Evolutionary conservation across 345 rosid species (phyloP), one percentile per base, ranked within the genome.

Genomic region (Balakata baccata): DNA sequence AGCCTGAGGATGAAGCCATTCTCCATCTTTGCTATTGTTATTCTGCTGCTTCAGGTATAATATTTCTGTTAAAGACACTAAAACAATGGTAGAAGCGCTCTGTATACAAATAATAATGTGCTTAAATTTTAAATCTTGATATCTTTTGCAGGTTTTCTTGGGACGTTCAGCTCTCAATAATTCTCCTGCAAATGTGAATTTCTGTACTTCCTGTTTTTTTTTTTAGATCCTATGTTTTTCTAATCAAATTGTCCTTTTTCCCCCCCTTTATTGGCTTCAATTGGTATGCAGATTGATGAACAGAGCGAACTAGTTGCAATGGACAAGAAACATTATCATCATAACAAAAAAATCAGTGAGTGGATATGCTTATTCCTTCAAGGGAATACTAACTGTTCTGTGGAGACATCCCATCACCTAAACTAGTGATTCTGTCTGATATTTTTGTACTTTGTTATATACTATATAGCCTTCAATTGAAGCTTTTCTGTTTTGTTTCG

Each of bases 271-370:
- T 34, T 34, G 4, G 12, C 12, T 12, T 11, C 45, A 2, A 22
- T 72, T 56, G 17, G 68, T 52, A 37, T 52, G 57, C 54, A 81
- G 84, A 29, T 54, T 61, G 81, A 74, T 67, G 84, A 54, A 73
- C 72, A 11, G 54, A 69, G 76, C 45, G 73, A 65, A 25, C 51
- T 3, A 0, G 57, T 75, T 11, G 78, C 68, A 66, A 51, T 75
- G 11, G 72, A 70, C 70, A 72, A 68, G 66, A 73, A 59, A 70
- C 57, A 76, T 70, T 47, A 66, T 23, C 7, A 67, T 34, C 74
- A 70, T 68, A 75, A 76, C 52, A 74, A 69, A 52, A 81, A 72
- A 76, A 84, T 84, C 77, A 79, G 86, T 86, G 58, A 80, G 85
- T 62, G 13, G 0, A n/a, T 69, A 16, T 54, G 3, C 20, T 37